A percentile compares a stretch with the other conserved stretches of the same genome.
Evolutionary conservation across 208 protist species (phyloP).

Genomic region (Lotmaria passim): DNA sequence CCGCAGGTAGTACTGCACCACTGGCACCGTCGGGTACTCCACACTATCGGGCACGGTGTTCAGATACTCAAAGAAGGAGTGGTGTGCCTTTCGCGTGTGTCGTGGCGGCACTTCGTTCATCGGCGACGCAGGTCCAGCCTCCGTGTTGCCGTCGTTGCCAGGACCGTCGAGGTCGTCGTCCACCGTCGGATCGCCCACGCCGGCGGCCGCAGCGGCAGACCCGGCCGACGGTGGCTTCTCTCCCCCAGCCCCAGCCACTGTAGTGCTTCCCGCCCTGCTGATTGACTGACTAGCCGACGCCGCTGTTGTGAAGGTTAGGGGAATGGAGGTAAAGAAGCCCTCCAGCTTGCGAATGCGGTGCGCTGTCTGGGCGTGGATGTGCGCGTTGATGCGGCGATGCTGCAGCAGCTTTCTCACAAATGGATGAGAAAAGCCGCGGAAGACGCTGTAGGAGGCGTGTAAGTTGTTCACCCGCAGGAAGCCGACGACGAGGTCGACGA

Average conservation of each 20-base stretch:
- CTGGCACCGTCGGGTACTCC: constrained; percentile 51
- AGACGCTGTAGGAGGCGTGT: constrained; percentile 50
- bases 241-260: neutral
- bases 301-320: neutral
- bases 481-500: constrained; percentile 58
- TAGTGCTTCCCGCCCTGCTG: neutral
- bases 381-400: constrained; percentile 15
- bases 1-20: constrained; percentile 46
- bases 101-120: neutral
- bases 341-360: constrained; percentile 39
- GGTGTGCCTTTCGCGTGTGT: constrained; percentile 3
- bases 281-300: neutral
- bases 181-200: neutral
- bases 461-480: constrained; percentile 69
- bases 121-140: neutral
- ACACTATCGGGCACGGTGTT: constrained; percentile 44
- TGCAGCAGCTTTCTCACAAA: constrained; percentile 38
- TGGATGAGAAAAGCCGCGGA: constrained; percentile 49
- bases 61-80: constrained; percentile 53
- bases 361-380: constrained; percentile 23
- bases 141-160: neutral
- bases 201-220: constrained; percentile 8
- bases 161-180: constrained; percentile 13
- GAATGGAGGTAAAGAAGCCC: constrained; percentile 30
- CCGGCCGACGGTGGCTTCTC: neutral